These are phyloP conservation scores for Amoeboaphelidium protococcarum DNA, from an alignment of 371 early-diverging fungal genomes.

Conservation along the genomic window DNA sequence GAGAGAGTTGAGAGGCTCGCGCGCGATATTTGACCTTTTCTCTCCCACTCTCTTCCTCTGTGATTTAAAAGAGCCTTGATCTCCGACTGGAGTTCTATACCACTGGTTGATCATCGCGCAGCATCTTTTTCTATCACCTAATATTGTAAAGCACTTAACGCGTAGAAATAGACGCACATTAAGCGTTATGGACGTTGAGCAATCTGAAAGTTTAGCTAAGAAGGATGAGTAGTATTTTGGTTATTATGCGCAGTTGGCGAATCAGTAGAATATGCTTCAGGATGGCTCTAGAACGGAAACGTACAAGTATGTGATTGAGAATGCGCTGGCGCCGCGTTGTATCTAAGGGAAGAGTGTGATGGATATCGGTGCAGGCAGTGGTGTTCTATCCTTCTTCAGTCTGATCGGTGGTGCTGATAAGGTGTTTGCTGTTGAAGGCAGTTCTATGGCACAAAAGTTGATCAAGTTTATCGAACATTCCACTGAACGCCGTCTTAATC, in stretches of 20 bases:
- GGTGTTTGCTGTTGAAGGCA: constrained; percentile 87
- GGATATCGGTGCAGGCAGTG: constrained; percentile 81
- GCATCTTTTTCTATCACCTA: no score
- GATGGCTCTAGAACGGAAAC: constrained; percentile 77
- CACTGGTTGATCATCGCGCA: no score
- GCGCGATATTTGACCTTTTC: no score
- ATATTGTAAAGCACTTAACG: no score
- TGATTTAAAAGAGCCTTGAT: no score
- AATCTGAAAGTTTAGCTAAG: no score
- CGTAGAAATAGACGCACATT: no score
- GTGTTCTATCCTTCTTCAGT: constrained; percentile 69
- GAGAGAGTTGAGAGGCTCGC: no score
- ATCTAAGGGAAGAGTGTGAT: constrained; percentile 55
- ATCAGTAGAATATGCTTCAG: constrained; percentile 91
- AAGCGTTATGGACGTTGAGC: no score
- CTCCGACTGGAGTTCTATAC: no score
- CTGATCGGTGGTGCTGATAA: constrained; percentile 67
- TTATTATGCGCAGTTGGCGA: neutral
- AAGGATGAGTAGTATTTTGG: no score
- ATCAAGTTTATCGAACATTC: constrained; percentile 39
- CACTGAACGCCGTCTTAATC: constrained; percentile 13
- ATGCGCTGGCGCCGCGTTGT: constrained; percentile 31
- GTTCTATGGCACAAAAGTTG: constrained; percentile 77
- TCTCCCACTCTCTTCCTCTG: no score
- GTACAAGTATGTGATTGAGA: constrained; percentile 66